Conservation (phyloP, 108 stramenopile species). For the Skeletonema grethae region DNA sequence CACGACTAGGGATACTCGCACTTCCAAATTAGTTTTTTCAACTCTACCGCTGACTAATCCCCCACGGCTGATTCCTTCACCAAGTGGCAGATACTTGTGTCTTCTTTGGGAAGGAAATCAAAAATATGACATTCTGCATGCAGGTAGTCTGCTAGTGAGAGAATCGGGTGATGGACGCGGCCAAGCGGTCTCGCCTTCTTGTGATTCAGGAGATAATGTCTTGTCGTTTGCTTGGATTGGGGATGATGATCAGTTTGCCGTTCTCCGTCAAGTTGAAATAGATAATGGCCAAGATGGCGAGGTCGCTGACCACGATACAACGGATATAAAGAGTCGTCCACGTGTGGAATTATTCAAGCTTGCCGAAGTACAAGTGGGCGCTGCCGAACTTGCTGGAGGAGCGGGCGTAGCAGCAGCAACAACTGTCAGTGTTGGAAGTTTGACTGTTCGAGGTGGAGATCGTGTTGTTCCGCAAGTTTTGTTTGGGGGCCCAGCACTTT, state of each 20-base stretch:
- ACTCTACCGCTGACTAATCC: constrained; percentile 43
- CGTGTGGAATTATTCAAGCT: constrained; percentile 67
- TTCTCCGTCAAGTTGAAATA: constrained; percentile 19
- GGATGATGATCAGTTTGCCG: constrained; percentile 73
- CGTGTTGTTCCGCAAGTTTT: constrained; percentile 62
- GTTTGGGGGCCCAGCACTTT: constrained; percentile 84
- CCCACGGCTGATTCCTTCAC: constrained; percentile 64
- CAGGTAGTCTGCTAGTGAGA: constrained; percentile 50
- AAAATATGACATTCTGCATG: constrained; percentile 77
- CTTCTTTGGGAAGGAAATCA: constrained; percentile 70
- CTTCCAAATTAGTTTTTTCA: constrained; percentile 33
- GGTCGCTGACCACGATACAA: constrained; percentile 7
- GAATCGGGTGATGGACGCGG: constrained; percentile 13
- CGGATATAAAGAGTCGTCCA: constrained; percentile 31
- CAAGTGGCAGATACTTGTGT: constrained; percentile 71
- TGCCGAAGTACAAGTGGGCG: constrained; percentile 54
- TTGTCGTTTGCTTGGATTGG: constrained; percentile 84
- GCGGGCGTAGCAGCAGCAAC: constrained; percentile 60
- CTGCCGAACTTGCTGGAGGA: constrained; percentile 52
- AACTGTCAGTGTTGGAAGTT: constrained; percentile 56
- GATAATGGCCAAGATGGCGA: neutral
- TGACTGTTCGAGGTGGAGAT: constrained; percentile 71
- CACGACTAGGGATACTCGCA: constrained; percentile 19
- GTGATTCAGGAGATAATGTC: constrained; percentile 66
- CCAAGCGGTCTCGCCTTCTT: constrained; percentile 53